Base-by-base conservation (phyloP, 257 asterid genomes). In the Solanum peruvianum region DNA sequence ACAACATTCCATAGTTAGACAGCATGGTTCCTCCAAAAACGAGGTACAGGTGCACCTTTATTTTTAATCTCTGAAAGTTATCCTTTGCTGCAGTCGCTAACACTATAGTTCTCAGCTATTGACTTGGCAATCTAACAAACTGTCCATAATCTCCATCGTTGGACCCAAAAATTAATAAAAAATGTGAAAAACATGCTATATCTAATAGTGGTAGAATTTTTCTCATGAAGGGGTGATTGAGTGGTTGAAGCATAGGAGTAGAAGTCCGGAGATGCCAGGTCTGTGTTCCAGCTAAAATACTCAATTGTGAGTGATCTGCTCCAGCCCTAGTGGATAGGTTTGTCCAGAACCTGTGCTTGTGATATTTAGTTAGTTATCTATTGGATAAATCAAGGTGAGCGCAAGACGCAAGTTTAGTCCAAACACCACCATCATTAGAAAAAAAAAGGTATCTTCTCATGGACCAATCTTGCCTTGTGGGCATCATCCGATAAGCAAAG, bases 1-100 rank as follows among this genome's bases (percentile, higher is more conserved):
- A 33, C 95, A 94, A 52, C 88, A 88, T 56, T 94, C 97, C 69
- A 87, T 96, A 89, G 98, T 93, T 90, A 94, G 91, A 91, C 98
- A 98, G 88, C 94, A 93, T 89, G 89, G 85, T 89, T 89, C 96
- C 87, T 25, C 88, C 42, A 93, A 94, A 86, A 91, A 87, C 85
- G 98, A 95, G 97, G 98, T 95, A 88, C 31, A 41, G 73, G 35
- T 25, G 41, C 86, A 16, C 82, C 52, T 33, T 33, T 87, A 25
- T 35, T 78, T 67, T 78, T 37, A 44, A 41, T 90, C 67, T 70
- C 85, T 49, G 78, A 85, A 41, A 62, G 85, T 85, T 44, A 21
- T 67, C 58, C 70, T 86, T 80, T 86, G 62, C 49, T 77, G 58
- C 33, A 86, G 70, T 85, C 35, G 71, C 86, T 72, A 83, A 33